Evolutionary conservation across 140 eudicot genomes (phyloP), one percentile per base, ranked within the genome.

Genomic region (Anethum foeniculum): DNA sequence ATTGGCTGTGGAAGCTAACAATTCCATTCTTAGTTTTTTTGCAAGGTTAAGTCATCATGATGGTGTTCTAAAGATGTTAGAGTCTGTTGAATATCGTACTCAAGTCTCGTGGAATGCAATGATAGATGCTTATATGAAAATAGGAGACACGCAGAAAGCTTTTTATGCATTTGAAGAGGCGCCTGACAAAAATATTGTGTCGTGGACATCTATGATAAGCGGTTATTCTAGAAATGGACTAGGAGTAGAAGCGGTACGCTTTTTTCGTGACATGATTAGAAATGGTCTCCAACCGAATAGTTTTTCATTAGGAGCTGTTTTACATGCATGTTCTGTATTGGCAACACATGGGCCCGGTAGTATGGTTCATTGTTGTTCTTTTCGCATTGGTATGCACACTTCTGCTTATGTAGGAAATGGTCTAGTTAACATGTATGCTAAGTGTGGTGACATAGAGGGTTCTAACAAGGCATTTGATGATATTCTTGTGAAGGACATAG

Each of bases 341-440:
- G 91, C 93, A 34, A 85, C 90, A 25, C 77, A 87, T 2, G 88
- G 91, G 56, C 93, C 84, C 58, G 97, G 97, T 68, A 71, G 79
- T 83, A 89, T 91, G 91, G 67, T 93, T 78, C 97, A 93, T 56
- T 79, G 84, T 56, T 83, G 81, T 71, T 87, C 86, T 32, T 41
- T 93, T 23, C 81, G 69, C 46, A 58, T 76, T 36, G 93, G 97
- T 80, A 84, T 89, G 79, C 84, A 89, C 80, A 76, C 77, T 16
- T 81, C 80, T 77, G 85, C 89, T 68, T 93, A 89, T 83, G 96
- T 86, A 1, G 94, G 97, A 76, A 93, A 93, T 51, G 89, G 93
- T 69, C 77, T 93, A 81, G 91, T 93, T 36, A 93, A 93, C 91
- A 89, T 93, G 94, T 93, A 93, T 51, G 97, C 91, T 73, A 93